Evolutionary conservation across 805 yeast genomes (phyloP).

Genomic region (Cyberlindnera suaveolens): DNA sequence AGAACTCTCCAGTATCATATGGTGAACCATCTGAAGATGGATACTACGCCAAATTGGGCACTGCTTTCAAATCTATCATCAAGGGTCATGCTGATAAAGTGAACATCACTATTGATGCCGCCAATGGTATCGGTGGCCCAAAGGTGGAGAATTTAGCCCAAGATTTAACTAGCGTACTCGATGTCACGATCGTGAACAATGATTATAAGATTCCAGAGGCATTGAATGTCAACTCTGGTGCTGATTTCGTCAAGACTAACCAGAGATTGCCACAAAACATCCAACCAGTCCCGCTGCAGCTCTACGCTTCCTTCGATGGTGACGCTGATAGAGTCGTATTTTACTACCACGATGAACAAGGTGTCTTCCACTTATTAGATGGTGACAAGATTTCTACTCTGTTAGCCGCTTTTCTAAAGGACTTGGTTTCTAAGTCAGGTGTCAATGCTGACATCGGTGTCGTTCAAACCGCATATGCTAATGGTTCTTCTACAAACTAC

Average conservation of each 20-base stretch:
- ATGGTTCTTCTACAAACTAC: constrained; percentile 82
- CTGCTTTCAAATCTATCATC: constrained; percentile 43
- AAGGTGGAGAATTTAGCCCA: constrained; percentile 47
- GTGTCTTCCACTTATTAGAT: constrained; percentile 57
- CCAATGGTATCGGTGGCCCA: constrained; percentile 96
- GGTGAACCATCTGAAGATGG: constrained; percentile 63
- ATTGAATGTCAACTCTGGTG: constrained; percentile 83
- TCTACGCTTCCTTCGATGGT: constrained; percentile 89
- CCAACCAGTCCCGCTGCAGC: constrained; percentile 34
- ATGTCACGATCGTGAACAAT: constrained; percentile 47
- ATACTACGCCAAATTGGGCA: constrained; percentile 58
- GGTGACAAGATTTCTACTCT: constrained; percentile 93
- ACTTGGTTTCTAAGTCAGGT: constrained; percentile 41
- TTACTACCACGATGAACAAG: constrained; percentile 42
- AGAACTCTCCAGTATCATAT: constrained; percentile 31
- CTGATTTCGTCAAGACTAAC: constrained; percentile 89
- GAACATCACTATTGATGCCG: constrained; percentile 72
- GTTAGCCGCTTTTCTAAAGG: constrained; percentile 61
- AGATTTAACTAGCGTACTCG: constrained; percentile 35
- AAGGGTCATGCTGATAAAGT: constrained; percentile 25
- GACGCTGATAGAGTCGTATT: constrained; percentile 95
- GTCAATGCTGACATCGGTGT: constrained; percentile 55
- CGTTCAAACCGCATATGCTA: constrained; percentile 97
- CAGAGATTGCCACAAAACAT: constrained; percentile 70
- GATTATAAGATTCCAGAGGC: constrained; percentile 44